Conservation (phyloP, 225 moss, liverwort and hornwort species). For the Pleurozium schreberi region DNA sequence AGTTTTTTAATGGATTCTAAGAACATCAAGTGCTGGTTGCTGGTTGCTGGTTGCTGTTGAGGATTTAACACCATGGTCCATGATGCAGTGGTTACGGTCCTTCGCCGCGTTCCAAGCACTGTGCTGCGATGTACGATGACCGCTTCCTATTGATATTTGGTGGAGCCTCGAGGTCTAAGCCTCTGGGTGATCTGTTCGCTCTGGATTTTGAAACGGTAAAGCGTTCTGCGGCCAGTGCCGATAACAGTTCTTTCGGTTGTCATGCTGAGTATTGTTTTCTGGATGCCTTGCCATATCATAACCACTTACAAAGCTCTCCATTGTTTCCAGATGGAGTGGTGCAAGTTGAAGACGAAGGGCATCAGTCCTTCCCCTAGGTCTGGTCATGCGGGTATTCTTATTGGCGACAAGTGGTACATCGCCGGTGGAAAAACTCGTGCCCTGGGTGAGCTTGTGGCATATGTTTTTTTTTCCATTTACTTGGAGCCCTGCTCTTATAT, state of each 20-base stretch:
- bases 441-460: conserved; percentile 29
- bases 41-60: neutral
- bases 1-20: neutral
- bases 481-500: neutral
- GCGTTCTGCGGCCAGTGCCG: neutral
- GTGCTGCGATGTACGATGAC: conserved; percentile 81
- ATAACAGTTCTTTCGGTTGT: neutral
- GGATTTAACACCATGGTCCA: neutral
- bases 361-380: conserved; percentile 48
- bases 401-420: conserved; percentile 83
- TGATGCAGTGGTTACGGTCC: conserved; percentile 60
- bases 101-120: conserved; percentile 63
- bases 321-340: conserved; percentile 82
- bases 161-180: conserved; percentile 67
- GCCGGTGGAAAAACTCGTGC: conserved; percentile 66
- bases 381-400: conserved; percentile 61
- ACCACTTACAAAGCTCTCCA: neutral
- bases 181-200: conserved; percentile 51
- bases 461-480: neutral
- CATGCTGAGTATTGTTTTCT: neutral
- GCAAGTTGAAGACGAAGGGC: conserved; percentile 60
- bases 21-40: neutral
- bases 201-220: conserved; percentile 77
- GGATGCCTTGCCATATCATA: neutral
- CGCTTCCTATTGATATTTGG: conserved; percentile 75